These are phyloP conservation scores for Eucalyptus victrix DNA, from an alignment of 345 rosid genomes.

Conservation along the genomic window DNA sequence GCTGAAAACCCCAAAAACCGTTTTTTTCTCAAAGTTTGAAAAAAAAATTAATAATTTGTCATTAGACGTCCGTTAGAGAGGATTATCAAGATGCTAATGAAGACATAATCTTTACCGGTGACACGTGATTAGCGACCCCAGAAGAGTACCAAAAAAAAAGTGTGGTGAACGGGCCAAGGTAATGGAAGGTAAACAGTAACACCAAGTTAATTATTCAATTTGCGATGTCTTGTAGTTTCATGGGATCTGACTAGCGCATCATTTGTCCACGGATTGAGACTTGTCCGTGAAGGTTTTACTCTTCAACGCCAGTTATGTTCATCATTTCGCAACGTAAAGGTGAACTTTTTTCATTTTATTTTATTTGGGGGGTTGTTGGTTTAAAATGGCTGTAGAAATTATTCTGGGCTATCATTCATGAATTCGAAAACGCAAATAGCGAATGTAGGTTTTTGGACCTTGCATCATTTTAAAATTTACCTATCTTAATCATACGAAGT, in stretches of 20 bases:
- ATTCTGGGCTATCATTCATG: background rate
- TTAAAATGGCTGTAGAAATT: background rate
- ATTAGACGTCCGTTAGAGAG: background rate
- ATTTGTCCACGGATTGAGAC: background rate
- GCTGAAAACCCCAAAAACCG: background rate
- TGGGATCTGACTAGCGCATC: background rate
- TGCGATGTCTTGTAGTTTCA: background rate
- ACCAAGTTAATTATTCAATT: background rate
- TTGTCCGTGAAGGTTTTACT: background rate
- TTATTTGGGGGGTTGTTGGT: background rate
- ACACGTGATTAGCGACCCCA: background rate
- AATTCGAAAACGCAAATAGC: background rate
- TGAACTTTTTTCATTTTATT: too few species aligned
- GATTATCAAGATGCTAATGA: background rate
- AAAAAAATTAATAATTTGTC: background rate
- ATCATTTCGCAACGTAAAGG: background rate
- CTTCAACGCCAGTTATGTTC: background rate
- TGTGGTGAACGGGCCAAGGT: background rate
- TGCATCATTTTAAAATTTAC: background rate
- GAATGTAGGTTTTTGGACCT: background rate
- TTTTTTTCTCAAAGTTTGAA: background rate
- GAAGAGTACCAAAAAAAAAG: background rate
- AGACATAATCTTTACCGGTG: background rate
- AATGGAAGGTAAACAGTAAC: background rate
- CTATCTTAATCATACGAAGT: background rate